Evolutionary conservation across 1,139 yeast genomes (phyloP).

Genomic region (Debaryomyces sp.): DNA sequence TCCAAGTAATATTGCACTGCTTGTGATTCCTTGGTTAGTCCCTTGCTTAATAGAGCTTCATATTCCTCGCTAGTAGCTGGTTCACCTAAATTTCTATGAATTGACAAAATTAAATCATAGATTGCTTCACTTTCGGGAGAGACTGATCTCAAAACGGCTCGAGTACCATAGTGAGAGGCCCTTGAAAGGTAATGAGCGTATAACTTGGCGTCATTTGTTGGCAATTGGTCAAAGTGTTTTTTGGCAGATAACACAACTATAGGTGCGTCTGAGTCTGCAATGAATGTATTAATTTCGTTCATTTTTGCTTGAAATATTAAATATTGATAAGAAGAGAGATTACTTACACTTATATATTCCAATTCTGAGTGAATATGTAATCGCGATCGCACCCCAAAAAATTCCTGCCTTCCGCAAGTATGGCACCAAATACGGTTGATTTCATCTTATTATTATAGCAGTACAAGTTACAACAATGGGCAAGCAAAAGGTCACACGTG

Average conservation of each 20-base stretch:
- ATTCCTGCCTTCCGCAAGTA: neutral
- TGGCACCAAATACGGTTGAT: neutral
- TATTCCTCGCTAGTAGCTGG: conserved; percentile 49
- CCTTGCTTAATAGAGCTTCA: conserved; percentile 25
- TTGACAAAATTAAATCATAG: conserved; percentile 62
- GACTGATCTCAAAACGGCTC: conserved; percentile 81
- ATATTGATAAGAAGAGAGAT: neutral
- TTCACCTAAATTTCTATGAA: conserved; percentile 55
- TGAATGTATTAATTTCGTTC: conserved; percentile 24
- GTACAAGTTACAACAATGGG: neutral
- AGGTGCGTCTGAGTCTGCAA: conserved; percentile 49
- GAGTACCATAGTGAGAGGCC: conserved; percentile 81
- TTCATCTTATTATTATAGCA: neutral
- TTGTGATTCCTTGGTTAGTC: conserved; percentile 26
- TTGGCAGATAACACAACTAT: conserved; percentile 45
- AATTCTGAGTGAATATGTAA: neutral
- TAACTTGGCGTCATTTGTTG: conserved; percentile 39
- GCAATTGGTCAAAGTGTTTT: conserved; percentile 46
- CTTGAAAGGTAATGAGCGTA: conserved; percentile 84
- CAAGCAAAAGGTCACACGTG: neutral
- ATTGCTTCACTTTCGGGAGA: conserved; percentile 79
- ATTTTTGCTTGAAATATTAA: neutral
- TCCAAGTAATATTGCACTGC: conserved; percentile 60
- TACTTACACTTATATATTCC: neutral
- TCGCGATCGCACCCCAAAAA: neutral